These are phyloP conservation scores for Kentomonas sorsogonicus DNA, from an alignment of 208 protist species.

Conservation along the genomic window DNA sequence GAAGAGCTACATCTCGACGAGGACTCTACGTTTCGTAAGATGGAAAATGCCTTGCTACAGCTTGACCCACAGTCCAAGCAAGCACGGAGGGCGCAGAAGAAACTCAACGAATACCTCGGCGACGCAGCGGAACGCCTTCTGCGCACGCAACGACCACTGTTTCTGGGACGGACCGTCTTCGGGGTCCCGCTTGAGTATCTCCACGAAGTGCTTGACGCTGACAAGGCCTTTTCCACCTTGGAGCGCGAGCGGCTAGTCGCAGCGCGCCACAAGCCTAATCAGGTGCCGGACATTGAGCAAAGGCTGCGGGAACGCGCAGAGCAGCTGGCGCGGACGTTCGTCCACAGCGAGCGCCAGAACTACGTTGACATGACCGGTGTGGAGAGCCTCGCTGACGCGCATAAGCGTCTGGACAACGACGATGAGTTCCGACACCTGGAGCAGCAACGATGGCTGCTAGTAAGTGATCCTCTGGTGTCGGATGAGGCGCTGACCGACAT, in stretches of 20 bases:
- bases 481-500: constrained; percentile 18
- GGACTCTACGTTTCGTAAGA: constrained; percentile 20
- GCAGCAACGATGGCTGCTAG: constrained; percentile 5
- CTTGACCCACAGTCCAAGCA: no score
- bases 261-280: constrained; percentile 12
- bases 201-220: constrained; percentile 16
- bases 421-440: no score
- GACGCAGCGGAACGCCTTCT: constrained; percentile 23
- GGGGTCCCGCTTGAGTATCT: constrained; percentile 21
- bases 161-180: constrained; percentile 18
- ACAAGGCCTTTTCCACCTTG: constrained; percentile 27
- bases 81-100: no score
- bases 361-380: background rate
- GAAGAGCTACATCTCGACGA: constrained; percentile 27
- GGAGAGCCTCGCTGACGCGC: constrained; percentile 26
- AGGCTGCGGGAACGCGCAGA: constrained; percentile 27
- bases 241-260: constrained; percentile 23
- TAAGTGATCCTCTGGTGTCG: constrained; percentile 11
- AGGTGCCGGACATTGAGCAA: constrained; percentile 31
- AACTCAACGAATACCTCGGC: constrained; percentile 26
- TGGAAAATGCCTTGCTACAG: no score
- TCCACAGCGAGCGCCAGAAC: constrained; percentile 5
- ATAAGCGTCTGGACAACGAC: no score
- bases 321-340: constrained; percentile 19
- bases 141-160: constrained; percentile 17